Evolutionary conservation across 768 basidiomycete species (phyloP).

Genomic region (Tylopilus plumbeoviolaceoides): DNA sequence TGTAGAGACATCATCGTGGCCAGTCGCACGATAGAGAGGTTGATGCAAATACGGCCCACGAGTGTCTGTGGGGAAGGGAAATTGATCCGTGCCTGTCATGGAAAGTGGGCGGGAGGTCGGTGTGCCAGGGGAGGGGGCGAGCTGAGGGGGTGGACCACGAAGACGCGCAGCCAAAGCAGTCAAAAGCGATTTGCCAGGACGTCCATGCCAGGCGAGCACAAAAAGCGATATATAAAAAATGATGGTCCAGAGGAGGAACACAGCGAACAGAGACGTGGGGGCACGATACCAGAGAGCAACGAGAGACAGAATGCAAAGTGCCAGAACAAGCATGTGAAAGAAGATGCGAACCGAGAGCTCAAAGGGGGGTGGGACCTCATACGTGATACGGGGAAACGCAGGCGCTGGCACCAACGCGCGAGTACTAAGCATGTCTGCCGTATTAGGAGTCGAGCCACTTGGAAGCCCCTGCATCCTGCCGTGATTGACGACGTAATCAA

Average conservation of each 20-base stretch:
- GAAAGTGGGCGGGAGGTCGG: constrained; percentile 40
- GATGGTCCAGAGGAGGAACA: constrained; percentile 61
- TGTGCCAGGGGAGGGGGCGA: constrained; percentile 32
- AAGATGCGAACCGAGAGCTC: constrained; percentile 45
- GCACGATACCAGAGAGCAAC: constrained; percentile 56
- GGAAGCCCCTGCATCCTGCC: constrained; percentile 39
- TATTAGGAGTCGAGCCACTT: constrained; percentile 46
- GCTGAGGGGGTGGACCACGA: constrained; percentile 31
- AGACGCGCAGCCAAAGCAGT: constrained; percentile 45
- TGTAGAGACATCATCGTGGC: constrained; percentile 40
- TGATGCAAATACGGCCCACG: constrained; percentile 67
- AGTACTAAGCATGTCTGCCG: constrained; percentile 46
- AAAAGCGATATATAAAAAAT: constrained; percentile 55
- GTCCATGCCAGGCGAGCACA: constrained; percentile 53
- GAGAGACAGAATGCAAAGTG: constrained; percentile 53
- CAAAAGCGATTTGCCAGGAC: constrained; percentile 55
- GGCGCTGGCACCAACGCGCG: constrained; percentile 33
- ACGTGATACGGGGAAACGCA: constrained; percentile 18
- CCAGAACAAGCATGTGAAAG: constrained; percentile 57
- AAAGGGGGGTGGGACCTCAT: constrained; percentile 35
- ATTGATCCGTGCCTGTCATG: constrained; percentile 38
- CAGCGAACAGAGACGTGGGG: constrained; percentile 50
- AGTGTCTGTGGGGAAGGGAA: constrained; percentile 41
- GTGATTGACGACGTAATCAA: constrained; percentile 65
- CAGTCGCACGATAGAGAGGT: constrained; percentile 51